Evolutionary conservation across 345 rosid genomes (phyloP), one percentile per base, ranked within the genome.

Genomic region (Citrus trifoliata): DNA sequence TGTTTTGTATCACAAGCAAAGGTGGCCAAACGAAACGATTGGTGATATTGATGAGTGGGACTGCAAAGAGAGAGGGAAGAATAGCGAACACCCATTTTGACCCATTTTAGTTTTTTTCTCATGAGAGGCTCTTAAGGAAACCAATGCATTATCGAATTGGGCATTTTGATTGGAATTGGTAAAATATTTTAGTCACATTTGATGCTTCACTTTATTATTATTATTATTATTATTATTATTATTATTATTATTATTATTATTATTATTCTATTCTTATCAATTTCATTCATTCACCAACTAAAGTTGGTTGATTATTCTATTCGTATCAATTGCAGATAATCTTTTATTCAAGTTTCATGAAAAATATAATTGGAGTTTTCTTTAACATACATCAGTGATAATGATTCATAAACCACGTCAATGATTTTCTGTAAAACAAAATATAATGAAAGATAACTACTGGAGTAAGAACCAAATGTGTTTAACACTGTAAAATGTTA

Each of bases 81-180:
- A 80, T 74, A 81, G 81, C 80, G 84, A 83, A 71, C 86, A 33
- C 91, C 89, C 97, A 92, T 92, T 37, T 82, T 74, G 87, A 76
- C 73, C 60, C 69, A 73, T 73, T 71, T 21, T 18, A 13, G 53
- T 7, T 46, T 25, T 13, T 56, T 53, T 42, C 64, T 7, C 37
- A 21, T 61, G 27, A 65, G 33, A 7, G 64, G n/a, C 59, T 37
- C 37, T 16, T 75, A 42, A 4, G 10, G 33, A 42, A 38, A 42
- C 32, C 71, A 12, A 40, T 40, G 68, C 40, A 1, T 5, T 2
- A 24, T 14, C 21, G 1, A 71, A 1, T 37, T 37, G 2, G 1
- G 64, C 19, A 32, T 13, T 72, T 72, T 22, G 10, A n/a, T 22
- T n/a, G 3, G n/a, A 59, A 35, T 22, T 33, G 7, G 66, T 37